Base-by-base conservation (phyloP, 225 moss, liverwort and hornwort genomes). In the Lunularia cruciata region DNA sequence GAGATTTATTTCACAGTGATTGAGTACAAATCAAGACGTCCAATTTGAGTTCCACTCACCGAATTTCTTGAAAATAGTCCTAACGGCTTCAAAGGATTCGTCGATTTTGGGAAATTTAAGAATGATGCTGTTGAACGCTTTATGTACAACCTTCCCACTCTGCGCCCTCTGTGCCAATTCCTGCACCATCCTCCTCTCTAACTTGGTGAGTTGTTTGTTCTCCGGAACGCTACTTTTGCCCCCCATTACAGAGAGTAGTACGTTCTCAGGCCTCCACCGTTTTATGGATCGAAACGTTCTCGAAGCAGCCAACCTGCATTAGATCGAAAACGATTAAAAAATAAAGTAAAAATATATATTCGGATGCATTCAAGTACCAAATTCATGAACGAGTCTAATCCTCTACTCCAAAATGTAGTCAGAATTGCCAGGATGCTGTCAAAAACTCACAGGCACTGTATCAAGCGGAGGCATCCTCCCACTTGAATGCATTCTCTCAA, bases 71-170 rank as follows among this genome's bases (percentile, higher is more conserved):
- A 89, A 92, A 15, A 86, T 63, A 8, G 37, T 65, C 74, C 81
- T 82, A 23, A 92, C 86, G 36, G 68, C 79, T 75, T 69, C 81
- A 74, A 89, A 83, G 13, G 84, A 79, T 73, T 83, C 72, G 58
- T 92, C 92, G 57, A 89, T 89, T 63, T 69, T 84, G 16, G 89
- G 84, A 68, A 89, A 89, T 73, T 86, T 89, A 60, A 92, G 80
- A 4, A 89, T 89, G 52, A 89, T 79, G 49, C 81, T 81, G 36
- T 87, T 77, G 62, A 92, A 92, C 36, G 84, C 72, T 59, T 84
- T 89, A 8, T 74, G 36, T 37, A 42, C 57, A 13, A 26, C 40
- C 34, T 78, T 68, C 22, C 75, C 51, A 42, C 43, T 76, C 56
- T 83, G 72, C 28, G 79, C 79, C 60, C 81, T 76, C n/a, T 84